Evolutionary conservation across 208 protist genomes (phyloP).

Genomic region (Crithidia fasciculata): DNA sequence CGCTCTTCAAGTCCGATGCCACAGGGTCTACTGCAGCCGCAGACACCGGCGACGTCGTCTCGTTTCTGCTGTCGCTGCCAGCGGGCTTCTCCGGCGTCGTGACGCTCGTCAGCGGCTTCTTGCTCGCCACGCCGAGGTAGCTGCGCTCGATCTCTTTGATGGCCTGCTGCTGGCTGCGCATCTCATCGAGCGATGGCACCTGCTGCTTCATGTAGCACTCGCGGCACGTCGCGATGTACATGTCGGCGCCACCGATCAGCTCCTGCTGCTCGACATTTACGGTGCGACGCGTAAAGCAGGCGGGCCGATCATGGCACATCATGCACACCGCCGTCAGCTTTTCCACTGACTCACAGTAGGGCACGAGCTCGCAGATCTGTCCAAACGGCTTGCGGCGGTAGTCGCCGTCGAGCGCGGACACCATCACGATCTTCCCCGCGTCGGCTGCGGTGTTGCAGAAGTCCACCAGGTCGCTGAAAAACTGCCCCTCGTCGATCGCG

Average conservation of each 20-base stretch:
- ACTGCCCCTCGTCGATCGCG: constrained; percentile 94
- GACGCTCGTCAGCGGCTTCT: not conserved
- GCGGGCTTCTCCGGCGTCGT: constrained; percentile 31
- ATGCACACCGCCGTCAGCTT: constrained; percentile 95
- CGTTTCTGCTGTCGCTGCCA: not conserved
- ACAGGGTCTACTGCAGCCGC: constrained; percentile 1
- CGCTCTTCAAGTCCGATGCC: constrained; percentile 1
- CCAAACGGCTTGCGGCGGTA: constrained; percentile 92
- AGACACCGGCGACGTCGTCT: constrained; percentile 2
- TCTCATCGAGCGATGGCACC: constrained; percentile 34
- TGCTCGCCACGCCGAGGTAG: constrained; percentile 16
- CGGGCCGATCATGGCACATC: constrained; percentile 78
- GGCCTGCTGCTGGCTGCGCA: constrained; percentile 28
- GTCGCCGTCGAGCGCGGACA: constrained; percentile 94
- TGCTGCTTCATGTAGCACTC: constrained; percentile 64
- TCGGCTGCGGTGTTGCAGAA: constrained; percentile 90
- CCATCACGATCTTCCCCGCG: constrained; percentile 92
- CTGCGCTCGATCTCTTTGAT: constrained; percentile 44
- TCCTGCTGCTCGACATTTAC: constrained; percentile 67
- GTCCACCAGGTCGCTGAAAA: constrained; percentile 93
- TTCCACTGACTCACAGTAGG: constrained; percentile 84
- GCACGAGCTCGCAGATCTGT: constrained; percentile 85
- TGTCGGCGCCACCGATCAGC: constrained; percentile 94
- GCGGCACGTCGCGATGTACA: constrained; percentile 94
- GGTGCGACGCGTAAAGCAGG: constrained; percentile 89